These are phyloP conservation scores for Diaporthe eres DNA, from an alignment of 2,329 filamentous ascomycete genomes.

Conservation along the genomic window DNA sequence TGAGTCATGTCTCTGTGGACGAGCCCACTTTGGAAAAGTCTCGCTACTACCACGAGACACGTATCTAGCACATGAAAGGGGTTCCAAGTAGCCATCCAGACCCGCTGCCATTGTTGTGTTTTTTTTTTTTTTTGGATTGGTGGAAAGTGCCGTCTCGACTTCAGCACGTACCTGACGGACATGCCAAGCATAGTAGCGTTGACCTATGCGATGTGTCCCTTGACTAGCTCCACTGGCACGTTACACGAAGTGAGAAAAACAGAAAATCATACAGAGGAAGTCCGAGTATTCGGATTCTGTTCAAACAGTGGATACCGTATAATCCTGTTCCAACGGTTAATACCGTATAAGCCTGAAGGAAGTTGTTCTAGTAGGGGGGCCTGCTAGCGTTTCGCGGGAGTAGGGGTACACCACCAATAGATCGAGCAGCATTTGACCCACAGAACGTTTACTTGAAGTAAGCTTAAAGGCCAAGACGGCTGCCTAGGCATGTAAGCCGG, in stretches of 20 bases:
- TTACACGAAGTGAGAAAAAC: background rate
- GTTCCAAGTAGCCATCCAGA: background rate
- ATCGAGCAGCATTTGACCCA: background rate
- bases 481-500: background rate
- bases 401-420: background rate
- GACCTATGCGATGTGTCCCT: background rate
- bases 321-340: background rate
- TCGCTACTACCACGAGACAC: background rate
- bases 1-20: background rate
- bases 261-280: background rate
- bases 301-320: background rate
- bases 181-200: background rate
- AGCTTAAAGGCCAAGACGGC: background rate
- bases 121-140: background rate
- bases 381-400: background rate
- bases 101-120: background rate
- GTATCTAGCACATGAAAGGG: background rate
- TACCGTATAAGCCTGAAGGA: slow-evolving; percentile 17
- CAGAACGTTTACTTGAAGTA: background rate
- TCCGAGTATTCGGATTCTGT: background rate
- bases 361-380: background rate
- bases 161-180: background rate
- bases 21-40: background rate
- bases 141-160: background rate
- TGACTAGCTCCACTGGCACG: background rate